phyloP scores from a whole-genome alignment of 169 alveolate species.

The Plasmodium sp. region DNA sequence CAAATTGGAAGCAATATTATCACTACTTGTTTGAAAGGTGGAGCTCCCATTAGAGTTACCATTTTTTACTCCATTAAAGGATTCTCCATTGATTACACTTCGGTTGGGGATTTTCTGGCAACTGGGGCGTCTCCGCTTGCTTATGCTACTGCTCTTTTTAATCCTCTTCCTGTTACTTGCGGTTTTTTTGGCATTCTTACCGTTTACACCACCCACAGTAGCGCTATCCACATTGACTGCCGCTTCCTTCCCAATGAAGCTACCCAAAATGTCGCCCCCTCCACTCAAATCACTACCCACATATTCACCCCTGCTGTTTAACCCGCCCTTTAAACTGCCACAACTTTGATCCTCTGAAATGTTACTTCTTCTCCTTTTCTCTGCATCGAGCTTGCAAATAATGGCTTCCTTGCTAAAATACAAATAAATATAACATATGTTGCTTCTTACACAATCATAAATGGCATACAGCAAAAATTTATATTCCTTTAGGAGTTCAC shows the following conservation, averaged over 20 bases:
- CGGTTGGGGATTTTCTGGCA: background rate
- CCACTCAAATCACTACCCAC: background rate
- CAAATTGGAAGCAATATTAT: background rate
- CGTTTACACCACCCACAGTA: background rate
- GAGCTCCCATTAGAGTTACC: background rate
- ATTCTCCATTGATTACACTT: background rate
- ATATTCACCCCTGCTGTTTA: background rate
- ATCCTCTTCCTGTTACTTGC: background rate
- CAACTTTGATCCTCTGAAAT: background rate
- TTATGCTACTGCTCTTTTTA: background rate
- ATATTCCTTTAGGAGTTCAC: slow-evolving; percentile 18
- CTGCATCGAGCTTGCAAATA: background rate
- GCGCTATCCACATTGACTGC: background rate
- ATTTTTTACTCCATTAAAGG: background rate
- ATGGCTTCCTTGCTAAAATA: slow-evolving; percentile 58
- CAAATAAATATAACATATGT: slow-evolving; percentile 52
- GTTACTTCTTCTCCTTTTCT: background rate
- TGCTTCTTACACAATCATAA: slow-evolving; percentile 22
- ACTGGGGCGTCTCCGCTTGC: background rate
- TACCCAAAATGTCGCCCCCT: background rate
- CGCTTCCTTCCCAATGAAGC: background rate
- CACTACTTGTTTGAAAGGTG: background rate
- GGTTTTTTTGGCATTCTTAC: background rate
- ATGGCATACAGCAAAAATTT: slow-evolving; percentile 51
- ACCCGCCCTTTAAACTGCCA: background rate